Base-by-base conservation (phyloP, 2,329 filamentous ascomycete species). In the Fusarium luffae region DNA sequence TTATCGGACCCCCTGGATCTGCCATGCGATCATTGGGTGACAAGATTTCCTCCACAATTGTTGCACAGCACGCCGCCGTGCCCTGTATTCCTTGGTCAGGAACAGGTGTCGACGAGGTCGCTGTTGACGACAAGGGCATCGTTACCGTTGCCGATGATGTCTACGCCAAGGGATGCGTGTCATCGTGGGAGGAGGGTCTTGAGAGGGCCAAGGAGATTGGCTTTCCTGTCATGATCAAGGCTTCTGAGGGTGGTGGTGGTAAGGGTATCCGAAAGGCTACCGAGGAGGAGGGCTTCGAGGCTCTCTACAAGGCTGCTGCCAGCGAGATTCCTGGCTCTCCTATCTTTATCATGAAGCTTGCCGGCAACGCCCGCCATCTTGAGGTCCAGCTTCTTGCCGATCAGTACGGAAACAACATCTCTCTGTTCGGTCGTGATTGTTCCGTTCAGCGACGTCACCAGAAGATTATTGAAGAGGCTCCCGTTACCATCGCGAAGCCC, bases 271-370 rank as follows among this genome's bases (percentile, higher is more conserved):
- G 97, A 79, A 98, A 98, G 84, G 96, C 96, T 73, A 86, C 93
- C 67, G 86, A 86, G 66, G 94, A 97, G 79, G 91, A 95, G 43
- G 90, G 92, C 69, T 99, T 99, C 76, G 87, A 92, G 78, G 85
- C 87, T 74, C 86, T 98, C 47, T 99, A 98, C 87, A 96, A 97
- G 82, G 96, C 95, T 47, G 96, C 97, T 23, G 94, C 96, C 7
- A 97, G 92, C 81, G 97, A 99, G 82, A 98, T 99, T 73, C 97
- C 96, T 13, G 97, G 97, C 49, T 99, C 96, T 30, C 96, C 97
- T 74, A 99, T 99, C 82, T 99, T 99, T 88, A 97, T 99, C 84
- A 99, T 99, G 96, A 98, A 99, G 89, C 86, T 99, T 69, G 96
- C 96, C 51, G 96, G 95, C 74, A 97, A 97, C 79, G 96, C 96